Evolutionary conservation across 1,284 basidiomycete species (phyloP).

Genomic region (Macrocystidia cucumis): DNA sequence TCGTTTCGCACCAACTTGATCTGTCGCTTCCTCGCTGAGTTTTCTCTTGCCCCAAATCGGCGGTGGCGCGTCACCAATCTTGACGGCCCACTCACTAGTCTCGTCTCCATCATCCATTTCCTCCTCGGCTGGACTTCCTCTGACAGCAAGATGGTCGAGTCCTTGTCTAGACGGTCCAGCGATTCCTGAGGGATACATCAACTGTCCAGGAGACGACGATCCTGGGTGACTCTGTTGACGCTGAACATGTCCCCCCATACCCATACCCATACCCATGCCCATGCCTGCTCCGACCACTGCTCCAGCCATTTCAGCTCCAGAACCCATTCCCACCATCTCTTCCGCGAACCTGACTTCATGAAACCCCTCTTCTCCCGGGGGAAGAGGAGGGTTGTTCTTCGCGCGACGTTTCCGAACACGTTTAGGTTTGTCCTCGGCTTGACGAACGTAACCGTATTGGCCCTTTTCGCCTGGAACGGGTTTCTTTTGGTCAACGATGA

Average conservation of each 20-base stretch:
- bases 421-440: slow-evolving; percentile 57
- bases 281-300: slow-evolving; percentile 14
- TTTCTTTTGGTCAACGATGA: slow-evolving; percentile 60
- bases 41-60: slow-evolving; percentile 64
- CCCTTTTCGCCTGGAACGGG: slow-evolving; percentile 62
- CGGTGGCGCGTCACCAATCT: slow-evolving; percentile 49
- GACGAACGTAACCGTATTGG: slow-evolving; percentile 70
- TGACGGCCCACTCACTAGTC: slow-evolving; percentile 54
- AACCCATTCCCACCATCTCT: slow-evolving; percentile 8
- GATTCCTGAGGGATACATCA: slow-evolving; percentile 10
- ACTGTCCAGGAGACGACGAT: slow-evolving; percentile 14
- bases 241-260: slow-evolving; percentile 8
- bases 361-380: slow-evolving; percentile 16
- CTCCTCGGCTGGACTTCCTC: slow-evolving; percentile 35
- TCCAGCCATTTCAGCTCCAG: slow-evolving; percentile 7
- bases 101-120: slow-evolving; percentile 57
- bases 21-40: slow-evolving; percentile 29
- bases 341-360: too few species aligned
- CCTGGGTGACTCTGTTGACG: slow-evolving; percentile 3
- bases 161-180: slow-evolving; percentile 7
- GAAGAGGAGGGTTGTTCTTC: slow-evolving; percentile 21
- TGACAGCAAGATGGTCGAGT: slow-evolving; percentile 14
- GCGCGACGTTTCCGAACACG: slow-evolving; percentile 41
- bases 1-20: slow-evolving; percentile 19
- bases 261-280: slow-evolving; percentile 10